Percentiles rank a stretch among this genome's conserved stretches.
These are phyloP conservation scores for Sanghuangporus sanghuang DNA, from an alignment of 1,284 basidiomycete species.

Conservation along the genomic window DNA sequence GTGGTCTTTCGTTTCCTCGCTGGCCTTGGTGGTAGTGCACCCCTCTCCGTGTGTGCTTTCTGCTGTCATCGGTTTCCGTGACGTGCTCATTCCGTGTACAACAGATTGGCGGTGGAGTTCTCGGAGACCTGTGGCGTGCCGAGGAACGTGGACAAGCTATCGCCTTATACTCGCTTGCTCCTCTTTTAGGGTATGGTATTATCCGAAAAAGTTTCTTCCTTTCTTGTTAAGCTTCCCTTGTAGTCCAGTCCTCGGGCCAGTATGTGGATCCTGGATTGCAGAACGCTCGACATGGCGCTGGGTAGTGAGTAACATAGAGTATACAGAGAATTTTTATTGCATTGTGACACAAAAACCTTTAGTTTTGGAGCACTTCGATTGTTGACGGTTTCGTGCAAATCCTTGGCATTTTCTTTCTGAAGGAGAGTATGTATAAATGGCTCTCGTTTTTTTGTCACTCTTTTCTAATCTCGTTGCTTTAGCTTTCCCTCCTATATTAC, in stretches of 20 bases:
- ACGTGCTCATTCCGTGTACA: background rate
- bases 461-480: background rate
- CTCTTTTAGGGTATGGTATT: slow-evolving; percentile 37
- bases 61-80: background rate
- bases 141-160: slow-evolving; percentile 67
- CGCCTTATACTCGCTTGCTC: slow-evolving; percentile 63
- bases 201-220: too few species aligned
- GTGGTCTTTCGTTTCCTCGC: slow-evolving; percentile 64
- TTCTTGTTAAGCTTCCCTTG: too few species aligned
- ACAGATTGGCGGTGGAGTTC: slow-evolving; percentile 61
- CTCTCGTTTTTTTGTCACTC: background rate
- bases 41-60: slow-evolving; percentile 41
- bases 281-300: slow-evolving; percentile 54
- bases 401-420: slow-evolving; percentile 39
- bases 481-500: slow-evolving; percentile 43
- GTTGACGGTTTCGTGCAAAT: slow-evolving; percentile 32
- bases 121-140: slow-evolving; percentile 66
- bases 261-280: slow-evolving; percentile 54
- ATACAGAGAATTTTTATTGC: background rate
- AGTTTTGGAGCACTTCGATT: slow-evolving; percentile 39
- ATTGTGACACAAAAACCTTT: slow-evolving; percentile 38
- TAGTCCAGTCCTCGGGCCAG: slow-evolving; percentile 54
- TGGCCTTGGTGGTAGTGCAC: slow-evolving; percentile 60
- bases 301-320: slow-evolving; percentile 42
- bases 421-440: slow-evolving; percentile 33